Evolutionary conservation across 495 filamentous ascomycete species (phyloP).

Genomic region (Neurospora pannonica): DNA sequence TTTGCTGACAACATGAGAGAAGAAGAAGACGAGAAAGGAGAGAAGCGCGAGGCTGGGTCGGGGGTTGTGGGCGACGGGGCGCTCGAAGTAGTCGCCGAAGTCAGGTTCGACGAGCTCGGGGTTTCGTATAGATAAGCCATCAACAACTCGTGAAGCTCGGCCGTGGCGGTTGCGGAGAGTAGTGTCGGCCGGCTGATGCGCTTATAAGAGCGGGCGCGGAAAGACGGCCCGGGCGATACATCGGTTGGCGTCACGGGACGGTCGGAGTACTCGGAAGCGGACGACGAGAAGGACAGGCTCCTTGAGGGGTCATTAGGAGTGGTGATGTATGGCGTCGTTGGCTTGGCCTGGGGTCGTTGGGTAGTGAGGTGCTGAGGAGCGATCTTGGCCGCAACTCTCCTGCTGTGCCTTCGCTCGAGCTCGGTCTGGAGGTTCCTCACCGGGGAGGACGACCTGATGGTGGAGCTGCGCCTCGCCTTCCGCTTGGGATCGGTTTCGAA

Average conservation of each 20-base stretch:
- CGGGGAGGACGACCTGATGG: constrained; percentile 17
- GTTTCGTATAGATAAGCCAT: constrained; percentile 19
- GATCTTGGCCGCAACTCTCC: constrained; percentile 7
- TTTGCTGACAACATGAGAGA: background rate
- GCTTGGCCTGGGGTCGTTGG: background rate
- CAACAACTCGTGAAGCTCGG: constrained; percentile 24
- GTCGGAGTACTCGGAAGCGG: constrained; percentile 7
- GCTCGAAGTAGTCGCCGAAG: constrained; percentile 13
- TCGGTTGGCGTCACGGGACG: constrained; percentile 11
- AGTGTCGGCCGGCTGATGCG: constrained; percentile 26
- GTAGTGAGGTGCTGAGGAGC: background rate
- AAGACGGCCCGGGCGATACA: background rate
- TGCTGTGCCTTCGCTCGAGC: constrained; percentile 28
- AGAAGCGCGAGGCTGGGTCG: constrained; percentile 10
- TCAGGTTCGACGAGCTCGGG: background rate
- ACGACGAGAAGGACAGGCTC: constrained; percentile 7
- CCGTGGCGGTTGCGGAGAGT: constrained; percentile 22
- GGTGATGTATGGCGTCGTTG: background rate
- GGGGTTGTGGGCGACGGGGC: constrained; percentile 22
- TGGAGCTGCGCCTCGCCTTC: constrained; percentile 6
- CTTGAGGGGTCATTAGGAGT: constrained; percentile 1
- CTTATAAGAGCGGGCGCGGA: constrained; percentile 21
- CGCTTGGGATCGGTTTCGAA: constrained; percentile 23
- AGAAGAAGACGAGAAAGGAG: constrained; percentile 11
- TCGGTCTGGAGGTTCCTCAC: constrained; percentile 23